phyloP scores from a whole-genome alignment of 2,329 filamentous ascomycete species.

The Fusarium hainanense region DNA sequence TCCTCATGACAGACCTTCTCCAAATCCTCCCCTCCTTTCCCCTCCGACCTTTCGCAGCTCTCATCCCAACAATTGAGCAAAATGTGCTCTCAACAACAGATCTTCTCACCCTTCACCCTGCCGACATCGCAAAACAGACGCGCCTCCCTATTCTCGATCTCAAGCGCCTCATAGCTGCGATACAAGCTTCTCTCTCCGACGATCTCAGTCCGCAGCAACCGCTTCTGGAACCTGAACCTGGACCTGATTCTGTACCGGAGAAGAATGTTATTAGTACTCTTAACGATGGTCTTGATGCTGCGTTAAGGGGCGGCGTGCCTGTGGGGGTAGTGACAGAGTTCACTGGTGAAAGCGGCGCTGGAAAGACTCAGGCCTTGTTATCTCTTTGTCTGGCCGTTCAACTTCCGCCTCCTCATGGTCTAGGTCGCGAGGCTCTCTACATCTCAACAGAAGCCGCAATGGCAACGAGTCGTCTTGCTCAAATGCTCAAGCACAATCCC shows the following conservation, averaged over 20 bases:
- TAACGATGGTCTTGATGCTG: conserved; percentile 75
- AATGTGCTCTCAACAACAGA: conserved; percentile 83
- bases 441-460: conserved; percentile 92
- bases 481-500: conserved; percentile 78
- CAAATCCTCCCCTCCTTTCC: conserved; percentile 85
- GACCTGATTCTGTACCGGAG: conserved; percentile 3
- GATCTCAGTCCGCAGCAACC: conserved; percentile 59
- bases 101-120: conserved; percentile 83
- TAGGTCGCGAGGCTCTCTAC: conserved; percentile 83
- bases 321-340: conserved; percentile 87
- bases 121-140: conserved; percentile 87
- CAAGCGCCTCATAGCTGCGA: conserved; percentile 74
- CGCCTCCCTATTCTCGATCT: conserved; percentile 84
- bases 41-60: conserved; percentile 74
- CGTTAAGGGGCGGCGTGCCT: conserved; percentile 82
- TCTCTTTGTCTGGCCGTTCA: conserved; percentile 86
- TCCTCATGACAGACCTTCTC: conserved; percentile 84
- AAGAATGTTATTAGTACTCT: conserved; percentile 76
- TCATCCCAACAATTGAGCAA: conserved; percentile 83
- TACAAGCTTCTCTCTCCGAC: conserved; percentile 74
- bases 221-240: conserved; percentile 26
- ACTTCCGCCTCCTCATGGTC: conserved; percentile 77
- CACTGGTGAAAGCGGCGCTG: conserved; percentile 90
- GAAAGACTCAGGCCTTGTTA: conserved; percentile 94
- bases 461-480: conserved; percentile 81